Conservation (phyloP, 768 basidiomycete genomes). For the Gyrodon lividus region DNA sequence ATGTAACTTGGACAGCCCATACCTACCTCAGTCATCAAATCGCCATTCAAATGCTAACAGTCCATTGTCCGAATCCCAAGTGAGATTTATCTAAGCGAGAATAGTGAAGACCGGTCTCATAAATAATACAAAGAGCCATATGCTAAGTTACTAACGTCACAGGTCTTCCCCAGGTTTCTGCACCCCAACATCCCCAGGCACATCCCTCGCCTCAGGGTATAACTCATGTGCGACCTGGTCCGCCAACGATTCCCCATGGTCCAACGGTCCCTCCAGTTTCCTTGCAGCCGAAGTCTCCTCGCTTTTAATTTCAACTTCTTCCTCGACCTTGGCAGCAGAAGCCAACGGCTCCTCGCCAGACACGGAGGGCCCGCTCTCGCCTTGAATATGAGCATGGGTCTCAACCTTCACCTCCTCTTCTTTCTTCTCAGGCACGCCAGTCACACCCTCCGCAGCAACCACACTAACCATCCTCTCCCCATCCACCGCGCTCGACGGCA, state of each 20-base stretch:
- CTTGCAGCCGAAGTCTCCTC: conserved; percentile 4
- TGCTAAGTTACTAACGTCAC: conserved; percentile 4
- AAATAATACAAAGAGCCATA: not conserved
- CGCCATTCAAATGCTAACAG: too few species aligned
- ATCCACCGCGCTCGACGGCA: not conserved
- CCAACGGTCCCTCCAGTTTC: conserved; percentile 42
- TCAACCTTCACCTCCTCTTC: conserved; percentile 8
- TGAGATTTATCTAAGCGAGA: not conserved
- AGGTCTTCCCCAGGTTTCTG: not conserved
- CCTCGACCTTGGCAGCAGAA: conserved; percentile 2
- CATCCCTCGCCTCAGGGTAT: conserved; percentile 40
- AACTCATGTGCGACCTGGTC: conserved; percentile 54
- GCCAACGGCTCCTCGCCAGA: not conserved
- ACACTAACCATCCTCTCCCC: conserved; percentile 39
- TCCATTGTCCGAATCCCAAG: too few species aligned
- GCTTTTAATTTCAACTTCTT: conserved; percentile 8
- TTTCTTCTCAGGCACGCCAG: not conserved
- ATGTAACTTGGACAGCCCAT: too few species aligned
- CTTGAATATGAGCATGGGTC: not conserved
- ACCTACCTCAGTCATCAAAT: too few species aligned
- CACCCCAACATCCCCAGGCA: not conserved
- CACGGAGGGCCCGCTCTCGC: not conserved
- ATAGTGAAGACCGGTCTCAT: not conserved
- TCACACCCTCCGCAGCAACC: conserved; percentile 4
- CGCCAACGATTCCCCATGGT: conserved; percentile 50